Evolutionary conservation across 83 land plant genomes (phyloP).

Genomic region (Larix sibirica): DNA sequence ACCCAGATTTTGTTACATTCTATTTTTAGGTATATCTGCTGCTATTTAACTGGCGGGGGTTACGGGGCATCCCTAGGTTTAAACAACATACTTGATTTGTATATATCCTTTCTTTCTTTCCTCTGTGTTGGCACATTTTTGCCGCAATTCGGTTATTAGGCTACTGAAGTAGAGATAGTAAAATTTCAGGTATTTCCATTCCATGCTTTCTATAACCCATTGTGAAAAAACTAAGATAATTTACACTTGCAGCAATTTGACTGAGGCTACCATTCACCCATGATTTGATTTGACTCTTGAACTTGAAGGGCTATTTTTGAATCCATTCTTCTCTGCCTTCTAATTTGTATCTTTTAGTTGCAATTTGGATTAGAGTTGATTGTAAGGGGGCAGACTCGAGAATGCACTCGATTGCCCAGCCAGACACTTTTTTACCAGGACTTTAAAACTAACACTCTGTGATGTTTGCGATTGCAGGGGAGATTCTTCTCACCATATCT

Average conservation of each 20-base stretch:
- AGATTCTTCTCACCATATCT: slow-evolving; percentile 45
- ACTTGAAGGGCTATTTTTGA: neutral
- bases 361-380: too few species aligned
- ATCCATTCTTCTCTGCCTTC: neutral
- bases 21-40: slow-evolving; percentile 3
- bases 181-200: too few species aligned
- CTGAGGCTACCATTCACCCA: neutral
- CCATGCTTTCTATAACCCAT: too few species aligned
- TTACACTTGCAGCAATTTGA: neutral
- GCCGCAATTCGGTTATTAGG: neutral
- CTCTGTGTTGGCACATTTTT: neutral
- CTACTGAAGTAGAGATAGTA: too few species aligned
- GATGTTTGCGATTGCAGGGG: slow-evolving; percentile 30
- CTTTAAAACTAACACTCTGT: too few species aligned
- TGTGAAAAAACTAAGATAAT: too few species aligned
- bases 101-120: neutral
- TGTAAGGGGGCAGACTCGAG: neutral
- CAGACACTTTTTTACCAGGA: neutral
- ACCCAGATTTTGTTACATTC: neutral
- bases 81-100: too few species aligned
- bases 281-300: neutral
- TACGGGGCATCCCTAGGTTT: too few species aligned
- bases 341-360: neutral
- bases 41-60: neutral
- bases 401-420: neutral